Conservation (phyloP, 495 filamentous ascomycete species). For the Penicillium alfredii region DNA sequence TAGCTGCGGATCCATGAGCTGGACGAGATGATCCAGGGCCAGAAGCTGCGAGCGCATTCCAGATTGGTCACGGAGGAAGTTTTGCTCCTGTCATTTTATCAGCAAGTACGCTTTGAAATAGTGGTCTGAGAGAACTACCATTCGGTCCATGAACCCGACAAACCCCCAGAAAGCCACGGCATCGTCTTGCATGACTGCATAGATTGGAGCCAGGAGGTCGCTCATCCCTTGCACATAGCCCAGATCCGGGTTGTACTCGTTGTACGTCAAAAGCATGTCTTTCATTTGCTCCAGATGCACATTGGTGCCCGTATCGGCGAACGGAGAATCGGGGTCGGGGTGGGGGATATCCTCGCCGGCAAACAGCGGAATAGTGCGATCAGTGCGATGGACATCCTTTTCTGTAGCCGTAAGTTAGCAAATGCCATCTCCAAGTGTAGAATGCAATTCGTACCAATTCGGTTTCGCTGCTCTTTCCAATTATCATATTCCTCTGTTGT, state of each 20-base stretch:
- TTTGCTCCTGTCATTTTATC: slow-evolving; percentile 59
- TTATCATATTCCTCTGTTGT: slow-evolving; percentile 76
- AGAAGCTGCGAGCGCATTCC: slow-evolving; percentile 91
- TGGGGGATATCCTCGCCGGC: slow-evolving; percentile 97
- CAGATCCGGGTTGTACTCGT: slow-evolving; percentile 88
- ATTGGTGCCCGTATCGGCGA: slow-evolving; percentile 85
- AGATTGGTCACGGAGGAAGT: slow-evolving; percentile 91
- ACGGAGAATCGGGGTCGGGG: slow-evolving; percentile 93
- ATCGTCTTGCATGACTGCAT: slow-evolving; percentile 95
- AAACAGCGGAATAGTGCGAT: slow-evolving; percentile 87
- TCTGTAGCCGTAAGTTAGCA: slow-evolving; percentile 48
- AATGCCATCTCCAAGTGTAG: neutral
- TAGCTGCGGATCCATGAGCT: slow-evolving; percentile 92
- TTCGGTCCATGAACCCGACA: slow-evolving; percentile 91
- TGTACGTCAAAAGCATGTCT: slow-evolving; percentile 97
- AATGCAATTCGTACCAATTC: slow-evolving; percentile 66
- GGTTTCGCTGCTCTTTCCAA: slow-evolving; percentile 90
- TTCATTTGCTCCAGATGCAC: slow-evolving; percentile 98
- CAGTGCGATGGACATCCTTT: slow-evolving; percentile 96
- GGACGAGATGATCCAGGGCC: slow-evolving; percentile 86
- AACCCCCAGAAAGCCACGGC: slow-evolving; percentile 97
- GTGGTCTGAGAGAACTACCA: slow-evolving; percentile 46
- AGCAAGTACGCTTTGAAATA: too few species aligned
- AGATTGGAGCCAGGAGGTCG: slow-evolving; percentile 90
- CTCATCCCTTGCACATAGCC: slow-evolving; percentile 99